phyloP scores from a whole-genome alignment of 208 protist species.

The Acanthamoeba triangularis region DNA sequence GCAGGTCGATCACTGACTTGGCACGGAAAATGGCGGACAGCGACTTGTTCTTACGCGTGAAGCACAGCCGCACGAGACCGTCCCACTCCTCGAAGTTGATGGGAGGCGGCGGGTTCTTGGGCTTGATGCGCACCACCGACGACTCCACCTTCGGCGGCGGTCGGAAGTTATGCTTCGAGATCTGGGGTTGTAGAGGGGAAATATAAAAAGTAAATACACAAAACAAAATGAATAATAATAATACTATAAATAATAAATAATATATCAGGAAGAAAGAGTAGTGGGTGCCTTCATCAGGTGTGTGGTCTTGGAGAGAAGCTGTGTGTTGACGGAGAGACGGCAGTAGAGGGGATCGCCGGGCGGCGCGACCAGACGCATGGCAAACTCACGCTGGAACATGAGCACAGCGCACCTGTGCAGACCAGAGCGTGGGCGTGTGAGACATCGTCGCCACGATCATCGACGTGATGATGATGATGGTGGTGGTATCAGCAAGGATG shows the following conservation, averaged over 20 bases:
- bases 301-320: constrained; percentile 98
- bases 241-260: neutral
- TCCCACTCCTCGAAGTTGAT: constrained; percentile 99
- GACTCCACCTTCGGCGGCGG: constrained; percentile 99
- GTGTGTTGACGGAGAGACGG: constrained; percentile 99
- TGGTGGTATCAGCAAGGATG: constrained; percentile 31
- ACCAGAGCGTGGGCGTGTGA: constrained; percentile 4
- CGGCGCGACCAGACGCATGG: constrained; percentile 98
- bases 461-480: neutral
- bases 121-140: constrained; percentile 99
- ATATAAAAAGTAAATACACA: too few species aligned
- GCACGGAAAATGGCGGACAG: constrained; percentile 97
- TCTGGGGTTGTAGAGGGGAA: neutral
- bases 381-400: constrained; percentile 99
- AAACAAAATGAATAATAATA: too few species aligned
- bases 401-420: constrained; percentile 97
- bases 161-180: constrained; percentile 98
- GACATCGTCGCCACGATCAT: too few species aligned
- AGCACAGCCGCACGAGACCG: constrained; percentile 98
- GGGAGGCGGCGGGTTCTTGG: constrained; percentile 97
- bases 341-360: constrained; percentile 98
- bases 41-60: constrained; percentile 99
- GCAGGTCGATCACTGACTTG: constrained; percentile 92
- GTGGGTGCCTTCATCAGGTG: constrained; percentile 98
- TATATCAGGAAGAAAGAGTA: neutral